Evolutionary conservation across 805 yeast genomes (phyloP).

Genomic region (Scheffersomyces stipitis): DNA sequence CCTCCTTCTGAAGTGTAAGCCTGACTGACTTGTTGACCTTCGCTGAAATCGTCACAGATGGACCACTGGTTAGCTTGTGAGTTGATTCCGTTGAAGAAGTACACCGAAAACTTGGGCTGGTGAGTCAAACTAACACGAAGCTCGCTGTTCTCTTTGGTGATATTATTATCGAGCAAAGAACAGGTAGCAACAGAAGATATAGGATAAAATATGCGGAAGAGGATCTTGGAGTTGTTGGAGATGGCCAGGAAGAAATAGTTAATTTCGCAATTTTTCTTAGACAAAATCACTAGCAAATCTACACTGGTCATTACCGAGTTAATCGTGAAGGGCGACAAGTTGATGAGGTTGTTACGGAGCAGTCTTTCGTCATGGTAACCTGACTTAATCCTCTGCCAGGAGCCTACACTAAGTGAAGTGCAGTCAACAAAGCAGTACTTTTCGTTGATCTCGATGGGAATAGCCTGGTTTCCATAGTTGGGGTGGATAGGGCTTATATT

Average conservation of each 20-base stretch:
- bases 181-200: constrained; percentile 58
- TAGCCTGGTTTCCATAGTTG: neutral
- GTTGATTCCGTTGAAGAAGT: constrained; percentile 57
- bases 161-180: constrained; percentile 51
- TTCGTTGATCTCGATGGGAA: constrained; percentile 60
- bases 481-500: neutral
- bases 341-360: constrained; percentile 48
- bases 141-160: constrained; percentile 43
- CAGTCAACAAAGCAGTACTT: constrained; percentile 70
- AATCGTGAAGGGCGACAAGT: constrained; percentile 66
- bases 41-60: constrained; percentile 80
- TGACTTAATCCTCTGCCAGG: constrained; percentile 76
- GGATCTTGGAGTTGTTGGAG: constrained; percentile 62
- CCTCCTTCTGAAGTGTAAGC: constrained; percentile 63
- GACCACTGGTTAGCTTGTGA: constrained; percentile 68
- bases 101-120: constrained; percentile 78
- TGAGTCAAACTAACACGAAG: constrained; percentile 50
- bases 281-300: constrained; percentile 68
- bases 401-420: constrained; percentile 67
- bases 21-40: constrained; percentile 74
- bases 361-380: constrained; percentile 49
- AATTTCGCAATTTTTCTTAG: constrained; percentile 68
- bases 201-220: constrained; percentile 74
- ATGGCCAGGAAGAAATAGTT: constrained; percentile 79
- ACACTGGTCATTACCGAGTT: constrained; percentile 65